A percentile compares a stretch with the other conserved stretches of the same genome.
phyloP scores from a whole-genome alignment of 1,284 basidiomycete genomes.

The Heterobasidion annosum region DNA sequence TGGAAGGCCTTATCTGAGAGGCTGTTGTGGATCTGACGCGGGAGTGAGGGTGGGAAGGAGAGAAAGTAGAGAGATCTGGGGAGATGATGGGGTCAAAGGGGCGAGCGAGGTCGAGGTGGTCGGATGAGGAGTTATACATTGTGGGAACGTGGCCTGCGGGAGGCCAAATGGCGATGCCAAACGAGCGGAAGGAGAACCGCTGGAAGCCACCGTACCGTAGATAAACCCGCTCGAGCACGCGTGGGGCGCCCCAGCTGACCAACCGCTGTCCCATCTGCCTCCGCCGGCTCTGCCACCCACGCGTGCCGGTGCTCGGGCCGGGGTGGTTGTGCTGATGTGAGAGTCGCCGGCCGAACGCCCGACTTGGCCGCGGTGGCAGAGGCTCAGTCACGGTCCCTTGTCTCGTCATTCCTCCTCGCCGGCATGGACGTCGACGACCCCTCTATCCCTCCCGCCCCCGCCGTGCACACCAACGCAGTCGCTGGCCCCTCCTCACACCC shows the following conservation, averaged over 20 bases:
- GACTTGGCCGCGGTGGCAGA: too few species aligned
- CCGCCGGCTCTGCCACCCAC: too few species aligned
- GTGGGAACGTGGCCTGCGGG: background rate
- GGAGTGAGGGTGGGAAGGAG: constrained; percentile 6
- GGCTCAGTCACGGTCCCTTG: background rate
- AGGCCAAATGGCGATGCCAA: background rate
- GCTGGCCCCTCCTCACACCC: constrained; percentile 3
- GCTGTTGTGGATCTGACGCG: background rate
- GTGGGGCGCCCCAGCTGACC: background rate
- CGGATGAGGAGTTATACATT: background rate
- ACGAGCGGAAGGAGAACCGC: background rate
- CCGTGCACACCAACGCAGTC: background rate
- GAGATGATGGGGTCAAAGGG: constrained; percentile 5
- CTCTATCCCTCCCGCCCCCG: background rate
- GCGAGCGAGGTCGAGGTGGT: background rate
- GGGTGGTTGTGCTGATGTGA: too few species aligned
- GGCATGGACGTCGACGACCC: background rate
- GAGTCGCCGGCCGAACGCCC: too few species aligned
- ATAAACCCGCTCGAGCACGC: background rate
- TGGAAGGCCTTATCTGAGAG: background rate
- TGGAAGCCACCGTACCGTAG: background rate
- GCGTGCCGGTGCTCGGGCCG: too few species aligned
- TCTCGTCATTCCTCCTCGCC: background rate
- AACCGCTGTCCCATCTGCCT: too few species aligned
- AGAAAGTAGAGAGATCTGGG: constrained; percentile 4